A percentile compares a stretch with the other conserved stretches of the same genome.
Evolutionary conservation across 768 basidiomycete genomes (phyloP).

Genomic region (Inosperma sp.): DNA sequence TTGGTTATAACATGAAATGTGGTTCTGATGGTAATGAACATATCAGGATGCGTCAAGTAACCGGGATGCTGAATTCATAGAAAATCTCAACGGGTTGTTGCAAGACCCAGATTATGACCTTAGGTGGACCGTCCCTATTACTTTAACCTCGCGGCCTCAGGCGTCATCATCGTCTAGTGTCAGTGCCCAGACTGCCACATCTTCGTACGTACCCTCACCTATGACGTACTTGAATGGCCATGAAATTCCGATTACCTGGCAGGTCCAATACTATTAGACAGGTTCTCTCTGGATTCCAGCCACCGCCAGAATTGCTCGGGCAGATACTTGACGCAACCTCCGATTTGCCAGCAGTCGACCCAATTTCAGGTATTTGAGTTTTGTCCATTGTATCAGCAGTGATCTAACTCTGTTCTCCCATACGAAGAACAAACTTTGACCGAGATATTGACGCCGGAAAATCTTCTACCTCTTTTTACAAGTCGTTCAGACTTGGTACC

Average conservation of each 20-base stretch:
- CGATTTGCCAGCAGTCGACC: slow-evolving; percentile 27
- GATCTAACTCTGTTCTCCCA: slow-evolving; percentile 7
- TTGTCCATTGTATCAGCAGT: neutral
- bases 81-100: slow-evolving; percentile 67
- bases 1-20: neutral
- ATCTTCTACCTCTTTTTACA: slow-evolving; percentile 66
- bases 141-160: slow-evolving; percentile 34
- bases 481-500: slow-evolving; percentile 64
- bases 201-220: slow-evolving; percentile 29
- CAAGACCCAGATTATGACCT: slow-evolving; percentile 60
- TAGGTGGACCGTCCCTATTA: slow-evolving; percentile 45
- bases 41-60: slow-evolving; percentile 59
- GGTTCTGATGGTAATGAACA: neutral
- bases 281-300: slow-evolving; percentile 29
- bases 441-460: slow-evolving; percentile 71
- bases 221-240: neutral
- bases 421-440: slow-evolving; percentile 68
- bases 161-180: slow-evolving; percentile 43
- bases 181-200: slow-evolving; percentile 25
- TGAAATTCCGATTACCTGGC: neutral
- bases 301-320: slow-evolving; percentile 64
- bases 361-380: slow-evolving; percentile 30
- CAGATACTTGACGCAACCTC: slow-evolving; percentile 47
- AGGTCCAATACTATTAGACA: slow-evolving; percentile 19
- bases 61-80: slow-evolving; percentile 68